Percentiles rank a stretch among this genome's conserved stretches.
Evolutionary conservation across 208 protist species (phyloP).

Genomic region (Wallacemonas collosoma): DNA sequence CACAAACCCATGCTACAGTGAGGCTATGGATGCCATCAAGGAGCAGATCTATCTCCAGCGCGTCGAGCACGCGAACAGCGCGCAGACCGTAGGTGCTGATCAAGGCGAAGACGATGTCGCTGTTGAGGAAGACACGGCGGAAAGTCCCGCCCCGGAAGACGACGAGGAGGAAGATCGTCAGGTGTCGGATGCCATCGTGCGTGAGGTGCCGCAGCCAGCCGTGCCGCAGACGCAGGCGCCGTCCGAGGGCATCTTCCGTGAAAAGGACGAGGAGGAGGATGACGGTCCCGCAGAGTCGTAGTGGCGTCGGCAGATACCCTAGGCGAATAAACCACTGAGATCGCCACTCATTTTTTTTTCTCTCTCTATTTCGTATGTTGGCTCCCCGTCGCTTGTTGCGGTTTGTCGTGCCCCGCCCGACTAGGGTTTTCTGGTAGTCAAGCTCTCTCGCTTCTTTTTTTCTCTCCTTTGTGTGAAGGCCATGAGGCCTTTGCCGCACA

Average conservation of each 20-base stretch:
- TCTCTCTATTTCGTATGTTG: slow-evolving; percentile 11
- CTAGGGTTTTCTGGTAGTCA: too few species aligned
- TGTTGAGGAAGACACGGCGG: background rate
- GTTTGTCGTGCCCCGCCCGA: too few species aligned
- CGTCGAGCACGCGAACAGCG: slow-evolving; percentile 16
- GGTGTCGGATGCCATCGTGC: slow-evolving; percentile 10
- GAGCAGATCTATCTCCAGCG: slow-evolving; percentile 62
- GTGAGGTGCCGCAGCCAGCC: background rate
- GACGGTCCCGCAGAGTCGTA: background rate
- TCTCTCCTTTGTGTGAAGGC: too few species aligned
- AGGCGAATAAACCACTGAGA: too few species aligned
- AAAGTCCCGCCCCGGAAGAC: slow-evolving; percentile 19
- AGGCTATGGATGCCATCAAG: slow-evolving; percentile 48
- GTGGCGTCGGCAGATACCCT: background rate
- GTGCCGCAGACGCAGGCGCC: background rate
- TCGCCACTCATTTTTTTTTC: background rate
- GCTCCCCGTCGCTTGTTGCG: too few species aligned
- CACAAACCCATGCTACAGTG: slow-evolving; percentile 11
- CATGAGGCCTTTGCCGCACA: too few species aligned
- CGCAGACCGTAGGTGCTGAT: slow-evolving; percentile 20
- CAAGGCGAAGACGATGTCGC: slow-evolving; percentile 11
- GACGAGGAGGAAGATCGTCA: slow-evolving; percentile 19
- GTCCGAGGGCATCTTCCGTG: slow-evolving; percentile 6
- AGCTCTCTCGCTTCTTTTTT: too few species aligned
- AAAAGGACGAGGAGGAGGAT: slow-evolving; percentile 10